phyloP scores from a whole-genome alignment of 306 rosid species.

The Ammopiptanthus mongolicus region DNA sequence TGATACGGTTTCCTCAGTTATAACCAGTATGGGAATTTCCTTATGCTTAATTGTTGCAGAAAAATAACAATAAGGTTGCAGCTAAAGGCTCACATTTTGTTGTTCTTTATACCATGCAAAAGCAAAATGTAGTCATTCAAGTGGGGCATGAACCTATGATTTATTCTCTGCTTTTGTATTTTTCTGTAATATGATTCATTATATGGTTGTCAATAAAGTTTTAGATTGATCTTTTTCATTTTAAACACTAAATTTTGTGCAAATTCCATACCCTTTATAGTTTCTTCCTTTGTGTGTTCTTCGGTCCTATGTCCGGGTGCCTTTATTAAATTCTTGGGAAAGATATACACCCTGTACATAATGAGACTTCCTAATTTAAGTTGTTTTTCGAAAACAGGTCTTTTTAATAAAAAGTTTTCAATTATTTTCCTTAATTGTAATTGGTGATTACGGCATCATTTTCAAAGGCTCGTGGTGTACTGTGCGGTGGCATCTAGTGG shows the following conservation, averaged over 20 bases:
- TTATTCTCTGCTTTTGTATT: neutral
- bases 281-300: neutral
- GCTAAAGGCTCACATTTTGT: neutral
- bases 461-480: no score
- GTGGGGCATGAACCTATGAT: neutral
- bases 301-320: neutral
- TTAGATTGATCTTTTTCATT: neutral
- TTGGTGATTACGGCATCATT: no score
- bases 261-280: neutral
- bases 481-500: no score
- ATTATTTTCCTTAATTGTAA: no score
- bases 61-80: neutral
- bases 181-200: neutral
- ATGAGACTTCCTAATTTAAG: no score
- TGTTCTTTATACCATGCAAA: neutral
- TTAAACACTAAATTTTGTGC: neutral
- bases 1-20: neutral
- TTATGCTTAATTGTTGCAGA: neutral
- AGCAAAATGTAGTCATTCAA: neutral
- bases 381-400: no score
- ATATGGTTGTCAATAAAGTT: neutral
- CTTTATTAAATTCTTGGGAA: neutral
- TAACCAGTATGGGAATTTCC: neutral
- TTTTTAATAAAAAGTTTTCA: no score
- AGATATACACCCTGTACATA: no score